A percentile compares a stretch with the other conserved stretches of the same genome.
phyloP scores from a whole-genome alignment of 2,329 filamentous ascomycete genomes.

The Neoascochyta sp. region DNA sequence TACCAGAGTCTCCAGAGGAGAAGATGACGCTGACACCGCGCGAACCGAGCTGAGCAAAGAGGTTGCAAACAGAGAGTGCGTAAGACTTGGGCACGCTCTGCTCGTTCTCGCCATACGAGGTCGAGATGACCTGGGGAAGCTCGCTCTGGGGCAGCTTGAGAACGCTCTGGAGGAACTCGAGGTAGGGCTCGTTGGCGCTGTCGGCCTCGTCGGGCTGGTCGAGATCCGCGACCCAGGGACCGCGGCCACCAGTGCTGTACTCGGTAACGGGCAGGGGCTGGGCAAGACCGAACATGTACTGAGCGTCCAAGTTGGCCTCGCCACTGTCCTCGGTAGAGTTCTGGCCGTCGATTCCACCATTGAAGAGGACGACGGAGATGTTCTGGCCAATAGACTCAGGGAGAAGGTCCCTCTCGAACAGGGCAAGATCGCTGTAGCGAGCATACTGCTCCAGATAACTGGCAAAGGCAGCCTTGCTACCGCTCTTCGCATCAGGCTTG shows the following conservation, averaged over 20 bases:
- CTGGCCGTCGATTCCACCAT: constrained; percentile 23
- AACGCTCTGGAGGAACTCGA: constrained; percentile 58
- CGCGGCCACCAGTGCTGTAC: constrained; percentile 58
- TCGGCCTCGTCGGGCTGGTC: constrained; percentile 36
- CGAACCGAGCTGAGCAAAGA: constrained; percentile 61
- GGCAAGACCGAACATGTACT: constrained; percentile 56
- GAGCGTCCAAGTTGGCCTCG: constrained; percentile 62
- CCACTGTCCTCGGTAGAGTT: constrained; percentile 19
- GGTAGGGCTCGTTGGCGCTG: constrained; percentile 64
- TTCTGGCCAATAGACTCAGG: constrained; percentile 40
- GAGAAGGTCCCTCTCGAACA: constrained; percentile 41
- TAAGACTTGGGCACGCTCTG: constrained; percentile 60
- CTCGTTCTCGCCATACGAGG: constrained; percentile 65
- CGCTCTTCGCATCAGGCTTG: constrained; percentile 42
- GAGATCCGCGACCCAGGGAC: constrained; percentile 50
- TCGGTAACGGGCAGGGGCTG: constrained; percentile 53
- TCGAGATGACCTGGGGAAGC: constrained; percentile 60
- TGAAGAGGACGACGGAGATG: constrained; percentile 39
- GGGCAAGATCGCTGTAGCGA: constrained; percentile 45
- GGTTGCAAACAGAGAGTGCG: constrained; percentile 58
- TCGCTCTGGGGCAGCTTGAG: constrained; percentile 48
- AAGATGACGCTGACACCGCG: constrained; percentile 62
- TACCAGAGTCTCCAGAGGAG: constrained; percentile 59
- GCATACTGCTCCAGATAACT: constrained; percentile 53
- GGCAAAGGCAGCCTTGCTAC: constrained; percentile 50